phyloP scores from a whole-genome alignment of 495 filamentous ascomycete genomes.

The Penicillium parvum region DNA sequence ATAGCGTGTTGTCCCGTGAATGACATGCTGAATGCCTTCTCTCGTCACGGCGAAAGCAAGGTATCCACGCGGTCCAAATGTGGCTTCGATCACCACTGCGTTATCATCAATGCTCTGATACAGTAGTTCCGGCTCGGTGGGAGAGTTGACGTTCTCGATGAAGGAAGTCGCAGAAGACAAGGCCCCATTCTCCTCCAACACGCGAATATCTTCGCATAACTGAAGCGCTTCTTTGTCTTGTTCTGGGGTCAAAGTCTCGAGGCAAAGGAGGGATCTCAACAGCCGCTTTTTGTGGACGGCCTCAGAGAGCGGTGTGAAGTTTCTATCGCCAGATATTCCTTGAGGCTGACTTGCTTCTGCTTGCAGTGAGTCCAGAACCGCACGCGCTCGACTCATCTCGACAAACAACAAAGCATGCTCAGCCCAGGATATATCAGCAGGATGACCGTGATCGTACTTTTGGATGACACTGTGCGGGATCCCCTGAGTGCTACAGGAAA shows the following conservation, averaged over 20 bases:
- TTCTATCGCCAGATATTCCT: background rate
- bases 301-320: constrained; percentile 12
- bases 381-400: constrained; percentile 20
- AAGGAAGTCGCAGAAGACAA: constrained; percentile 20
- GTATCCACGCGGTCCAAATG: constrained; percentile 16
- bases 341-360: constrained; percentile 6
- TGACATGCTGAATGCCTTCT: constrained; percentile 17
- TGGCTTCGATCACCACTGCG: constrained; percentile 22
- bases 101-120: constrained; percentile 19
- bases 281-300: constrained; percentile 22
- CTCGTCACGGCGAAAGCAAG: constrained; percentile 21
- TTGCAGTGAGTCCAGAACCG: constrained; percentile 20
- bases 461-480: constrained; percentile 4
- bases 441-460: constrained; percentile 17
- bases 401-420: constrained; percentile 27
- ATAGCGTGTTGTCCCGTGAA: constrained; percentile 3
- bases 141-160: constrained; percentile 21
- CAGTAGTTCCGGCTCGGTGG: constrained; percentile 12
- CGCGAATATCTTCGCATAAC: constrained; percentile 13
- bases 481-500: background rate
- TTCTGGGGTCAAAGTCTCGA: constrained; percentile 9
- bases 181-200: constrained; percentile 13
- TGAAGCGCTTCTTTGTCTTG: constrained; percentile 18
- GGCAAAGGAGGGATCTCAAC: constrained; percentile 13
- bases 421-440: constrained; percentile 15